phyloP scores from a whole-genome alignment of 1,139 yeast species.

The Yamadazyma aaseri region DNA sequence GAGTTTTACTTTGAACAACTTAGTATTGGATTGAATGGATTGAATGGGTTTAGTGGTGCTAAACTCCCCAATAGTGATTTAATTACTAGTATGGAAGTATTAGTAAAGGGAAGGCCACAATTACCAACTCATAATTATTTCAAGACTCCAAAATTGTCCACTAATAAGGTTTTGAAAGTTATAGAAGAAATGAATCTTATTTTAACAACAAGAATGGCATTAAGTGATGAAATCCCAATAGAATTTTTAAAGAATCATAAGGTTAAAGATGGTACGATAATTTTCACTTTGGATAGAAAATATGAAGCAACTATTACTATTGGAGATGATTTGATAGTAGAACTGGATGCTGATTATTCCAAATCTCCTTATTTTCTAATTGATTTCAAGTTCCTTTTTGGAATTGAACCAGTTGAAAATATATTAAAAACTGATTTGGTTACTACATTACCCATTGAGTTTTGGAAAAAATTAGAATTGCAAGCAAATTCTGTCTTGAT shows the following conservation, averaged over 20 bases:
- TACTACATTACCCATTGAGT: constrained; percentile 32
- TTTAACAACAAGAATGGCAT: constrained; percentile 72
- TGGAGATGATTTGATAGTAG: constrained; percentile 41
- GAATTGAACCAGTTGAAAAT: constrained; percentile 21
- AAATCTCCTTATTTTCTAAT: constrained; percentile 72
- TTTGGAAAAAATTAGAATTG: constrained; percentile 51
- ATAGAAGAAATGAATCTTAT: constrained; percentile 70
- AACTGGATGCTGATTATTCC: constrained; percentile 37
- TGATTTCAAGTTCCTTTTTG: constrained; percentile 67
- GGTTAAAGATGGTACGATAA: constrained; percentile 74
- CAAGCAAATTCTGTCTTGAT: constrained; percentile 57
- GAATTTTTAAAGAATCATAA: constrained; percentile 56
- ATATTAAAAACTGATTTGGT: constrained; percentile 28
- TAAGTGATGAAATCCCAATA: constrained; percentile 59
- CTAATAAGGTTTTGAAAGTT: constrained; percentile 59
- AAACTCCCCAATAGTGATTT: constrained; percentile 88
- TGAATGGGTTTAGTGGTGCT: constrained; percentile 75
- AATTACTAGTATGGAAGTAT: constrained; percentile 81
- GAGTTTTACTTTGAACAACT: constrained; percentile 71
- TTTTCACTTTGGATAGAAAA: constrained; percentile 61
- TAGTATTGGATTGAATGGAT: constrained; percentile 49
- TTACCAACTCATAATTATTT: constrained; percentile 65
- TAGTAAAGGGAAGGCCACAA: constrained; percentile 74
- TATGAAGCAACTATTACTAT: constrained; percentile 36
- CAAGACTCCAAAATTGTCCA: constrained; percentile 49